phyloP scores from a whole-genome alignment of 805 yeast species.

The Middelhovenomyces tepae region DNA sequence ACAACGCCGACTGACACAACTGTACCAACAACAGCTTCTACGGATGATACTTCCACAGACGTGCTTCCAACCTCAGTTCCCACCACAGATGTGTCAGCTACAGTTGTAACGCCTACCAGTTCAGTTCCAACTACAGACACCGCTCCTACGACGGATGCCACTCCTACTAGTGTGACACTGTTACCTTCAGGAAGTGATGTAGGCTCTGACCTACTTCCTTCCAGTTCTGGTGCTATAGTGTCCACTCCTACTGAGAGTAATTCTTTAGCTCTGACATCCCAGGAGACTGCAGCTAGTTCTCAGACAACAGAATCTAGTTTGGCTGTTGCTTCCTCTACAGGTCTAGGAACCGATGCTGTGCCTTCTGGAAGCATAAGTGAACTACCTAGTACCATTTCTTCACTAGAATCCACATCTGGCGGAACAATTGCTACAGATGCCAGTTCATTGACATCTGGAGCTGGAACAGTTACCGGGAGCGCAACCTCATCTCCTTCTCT shows the following conservation, averaged over 20 bases:
- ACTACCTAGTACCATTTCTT: too few species aligned
- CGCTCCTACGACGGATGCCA: not conserved
- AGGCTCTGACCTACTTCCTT: not conserved
- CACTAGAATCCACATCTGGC: too few species aligned
- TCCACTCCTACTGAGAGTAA: slow-evolving; percentile 2
- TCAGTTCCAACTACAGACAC: slow-evolving; percentile 2
- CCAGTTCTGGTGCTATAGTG: slow-evolving; percentile 1
- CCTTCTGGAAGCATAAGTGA: not conserved
- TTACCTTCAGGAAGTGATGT: not conserved
- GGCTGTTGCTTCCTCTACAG: not conserved
- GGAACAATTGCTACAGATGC: slow-evolving; percentile 5
- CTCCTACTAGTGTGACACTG: slow-evolving; percentile 1
- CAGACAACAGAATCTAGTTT: not conserved
- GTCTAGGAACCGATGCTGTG: not conserved
- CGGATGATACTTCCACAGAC: too few species aligned
- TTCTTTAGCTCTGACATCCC: too few species aligned
- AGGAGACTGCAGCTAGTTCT: not conserved
- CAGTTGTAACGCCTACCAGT: too few species aligned
- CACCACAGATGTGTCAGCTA: too few species aligned
- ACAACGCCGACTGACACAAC: slow-evolving; percentile 2
- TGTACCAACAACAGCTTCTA: slow-evolving; percentile 2
- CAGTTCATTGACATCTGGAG: not conserved
- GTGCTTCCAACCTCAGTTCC: too few species aligned
- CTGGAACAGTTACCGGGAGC: not conserved
- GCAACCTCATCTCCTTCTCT: slow-evolving; percentile 1